Conservation (phyloP, 192 early-diverging fungal genomes). For the Lobulomyces angularis region DNA sequence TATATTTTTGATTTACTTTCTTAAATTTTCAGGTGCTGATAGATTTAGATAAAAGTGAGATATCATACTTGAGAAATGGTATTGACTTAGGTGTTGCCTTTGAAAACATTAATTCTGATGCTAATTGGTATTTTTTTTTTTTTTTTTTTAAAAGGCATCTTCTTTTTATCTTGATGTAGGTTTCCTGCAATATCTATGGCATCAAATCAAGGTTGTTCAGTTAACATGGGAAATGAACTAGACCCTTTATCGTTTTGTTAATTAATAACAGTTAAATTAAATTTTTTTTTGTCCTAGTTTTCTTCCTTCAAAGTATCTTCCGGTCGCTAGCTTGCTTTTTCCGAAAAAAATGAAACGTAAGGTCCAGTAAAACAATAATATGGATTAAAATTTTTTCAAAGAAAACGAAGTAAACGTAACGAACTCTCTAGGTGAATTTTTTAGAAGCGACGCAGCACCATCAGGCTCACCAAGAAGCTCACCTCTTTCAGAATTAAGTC, state of each 20-base stretch:
- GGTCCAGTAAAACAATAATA: neutral
- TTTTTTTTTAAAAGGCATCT: constrained; percentile 15
- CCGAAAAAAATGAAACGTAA: neutral
- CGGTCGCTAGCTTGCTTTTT: neutral
- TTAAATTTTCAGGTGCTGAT: constrained; percentile 32
- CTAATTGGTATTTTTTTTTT: constrained; percentile 19
- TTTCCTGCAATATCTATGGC: constrained; percentile 67
- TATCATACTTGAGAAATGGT: constrained; percentile 61
- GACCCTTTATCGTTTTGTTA: no score
- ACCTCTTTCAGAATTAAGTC: neutral
- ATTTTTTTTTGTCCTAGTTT: neutral
- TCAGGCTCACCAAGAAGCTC: constrained; percentile 16
- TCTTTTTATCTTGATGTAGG: constrained; percentile 19
- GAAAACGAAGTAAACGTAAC: neutral
- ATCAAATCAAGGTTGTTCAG: constrained; percentile 49
- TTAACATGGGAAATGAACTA: constrained; percentile 52
- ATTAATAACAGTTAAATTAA: constrained; percentile 15
- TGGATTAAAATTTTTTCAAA: neutral
- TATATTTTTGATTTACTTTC: constrained; percentile 28
- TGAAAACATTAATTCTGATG: constrained; percentile 22
- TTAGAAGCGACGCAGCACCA: no score
- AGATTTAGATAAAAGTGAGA: constrained; percentile 48
- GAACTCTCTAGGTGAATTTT: no score
- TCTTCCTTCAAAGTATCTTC: neutral
- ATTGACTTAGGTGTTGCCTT: constrained; percentile 49